phyloP scores from a whole-genome alignment of 441 rosid genomes.

The Pelargonium fulgidum region DNA sequence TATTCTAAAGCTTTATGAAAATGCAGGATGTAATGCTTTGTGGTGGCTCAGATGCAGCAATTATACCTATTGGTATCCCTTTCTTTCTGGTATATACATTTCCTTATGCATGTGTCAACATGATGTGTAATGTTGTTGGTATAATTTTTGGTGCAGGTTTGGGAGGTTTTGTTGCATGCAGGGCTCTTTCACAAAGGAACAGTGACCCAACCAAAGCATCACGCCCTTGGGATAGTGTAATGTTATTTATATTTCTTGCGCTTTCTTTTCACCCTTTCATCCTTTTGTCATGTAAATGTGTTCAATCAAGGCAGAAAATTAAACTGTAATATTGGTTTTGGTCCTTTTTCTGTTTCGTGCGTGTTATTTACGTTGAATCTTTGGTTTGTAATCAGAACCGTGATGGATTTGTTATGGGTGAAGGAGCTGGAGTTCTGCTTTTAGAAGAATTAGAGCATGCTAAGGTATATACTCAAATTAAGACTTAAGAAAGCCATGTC shows the following conservation, averaged over 20 bases:
- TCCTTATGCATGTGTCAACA: slow-evolving; percentile 12
- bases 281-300: background rate
- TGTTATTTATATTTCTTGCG: slow-evolving; percentile 9
- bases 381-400: slow-evolving; percentile 43
- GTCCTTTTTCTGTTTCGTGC: too few species aligned
- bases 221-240: slow-evolving; percentile 91
- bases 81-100: background rate
- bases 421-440: slow-evolving; percentile 95
- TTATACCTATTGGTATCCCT: slow-evolving; percentile 72
- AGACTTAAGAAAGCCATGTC: slow-evolving; percentile 5
- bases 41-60: slow-evolving; percentile 93
- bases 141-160: slow-evolving; percentile 46
- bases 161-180: slow-evolving; percentile 93
- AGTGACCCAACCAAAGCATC: slow-evolving; percentile 88
- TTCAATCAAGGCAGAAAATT: background rate
- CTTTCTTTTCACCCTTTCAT: background rate
- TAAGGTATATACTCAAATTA: slow-evolving; percentile 41
- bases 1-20: slow-evolving; percentile 16
- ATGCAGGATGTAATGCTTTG: slow-evolving; percentile 89
- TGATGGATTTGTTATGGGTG: slow-evolving; percentile 98
- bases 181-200: slow-evolving; percentile 86
- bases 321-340: too few species aligned
- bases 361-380: too few species aligned
- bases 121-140: slow-evolving; percentile 6
- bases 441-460: slow-evolving; percentile 96